phyloP scores from a whole-genome alignment of 441 rosid species.

The Mallotus repandus region DNA sequence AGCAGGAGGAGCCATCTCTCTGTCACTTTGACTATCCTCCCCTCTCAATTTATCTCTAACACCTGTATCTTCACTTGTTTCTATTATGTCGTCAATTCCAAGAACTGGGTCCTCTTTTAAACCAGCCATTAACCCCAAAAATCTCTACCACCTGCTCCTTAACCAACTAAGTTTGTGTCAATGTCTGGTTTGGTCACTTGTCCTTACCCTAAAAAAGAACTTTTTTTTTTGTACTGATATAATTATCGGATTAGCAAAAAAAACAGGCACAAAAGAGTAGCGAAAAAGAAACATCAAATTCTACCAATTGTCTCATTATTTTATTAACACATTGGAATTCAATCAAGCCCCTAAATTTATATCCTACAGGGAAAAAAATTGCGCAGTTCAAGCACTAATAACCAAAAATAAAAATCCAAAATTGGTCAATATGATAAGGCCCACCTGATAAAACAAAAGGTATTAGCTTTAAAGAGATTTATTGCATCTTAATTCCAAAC shows the following conservation, averaged over 20 bases:
- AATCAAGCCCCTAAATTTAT: neutral
- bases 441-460: conserved; percentile 2
- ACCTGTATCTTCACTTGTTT: conserved; percentile 12
- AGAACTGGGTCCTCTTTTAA: conserved; percentile 49
- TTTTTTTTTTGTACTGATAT: neutral
- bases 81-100: conserved; percentile 35
- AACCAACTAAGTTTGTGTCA: conserved; percentile 27
- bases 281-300: conserved; percentile 12
- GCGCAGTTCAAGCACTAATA: neutral
- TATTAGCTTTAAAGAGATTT: neutral
- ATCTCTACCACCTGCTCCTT: conserved; percentile 29
- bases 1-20: conserved; percentile 63
- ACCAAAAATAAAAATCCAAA: neutral
- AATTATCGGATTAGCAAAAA: neutral
- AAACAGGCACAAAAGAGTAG: neutral
- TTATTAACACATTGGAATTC: neutral
- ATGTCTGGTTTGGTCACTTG: conserved; percentile 28
- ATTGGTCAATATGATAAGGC: conserved; percentile 1
- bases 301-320: neutral
- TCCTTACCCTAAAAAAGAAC: conserved; percentile 14
- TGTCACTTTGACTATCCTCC: conserved; percentile 45
- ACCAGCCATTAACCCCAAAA: conserved; percentile 51
- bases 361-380: neutral
- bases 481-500: neutral
- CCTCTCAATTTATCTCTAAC: conserved; percentile 32